Evolutionary conservation across 73 alveolate species (phyloP).

Genomic region (Tetrahymena malaccensis): DNA sequence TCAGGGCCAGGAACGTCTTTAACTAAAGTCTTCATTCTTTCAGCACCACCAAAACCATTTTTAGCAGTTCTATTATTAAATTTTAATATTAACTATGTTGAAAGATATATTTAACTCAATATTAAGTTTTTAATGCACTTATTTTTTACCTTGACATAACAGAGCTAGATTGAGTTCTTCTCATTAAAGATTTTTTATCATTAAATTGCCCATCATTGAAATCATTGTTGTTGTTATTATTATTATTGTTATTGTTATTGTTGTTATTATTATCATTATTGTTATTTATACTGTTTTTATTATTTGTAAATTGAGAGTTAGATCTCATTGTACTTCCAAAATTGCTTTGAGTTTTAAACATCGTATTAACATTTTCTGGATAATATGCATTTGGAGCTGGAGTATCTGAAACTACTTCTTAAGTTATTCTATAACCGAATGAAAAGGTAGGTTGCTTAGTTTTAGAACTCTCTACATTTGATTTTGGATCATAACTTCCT

Average conservation of each 20-base stretch:
- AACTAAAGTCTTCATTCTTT: background rate
- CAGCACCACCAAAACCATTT: background rate
- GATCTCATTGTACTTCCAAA: background rate
- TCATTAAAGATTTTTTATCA: background rate
- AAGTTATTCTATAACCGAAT: background rate
- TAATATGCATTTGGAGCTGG: background rate
- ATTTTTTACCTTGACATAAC: background rate
- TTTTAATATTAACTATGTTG: too few relatives aligned
- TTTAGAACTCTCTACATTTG: background rate
- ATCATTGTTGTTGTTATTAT: background rate
- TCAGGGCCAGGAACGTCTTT: background rate
- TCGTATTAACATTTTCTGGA: background rate
- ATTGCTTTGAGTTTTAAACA: background rate
- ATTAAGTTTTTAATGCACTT: background rate
- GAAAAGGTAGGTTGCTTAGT: background rate
- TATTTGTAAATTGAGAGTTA: background rate
- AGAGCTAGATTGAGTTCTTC: background rate
- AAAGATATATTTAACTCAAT: too few relatives aligned
- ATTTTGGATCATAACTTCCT: background rate
- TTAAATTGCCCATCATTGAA: background rate
- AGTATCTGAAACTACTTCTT: background rate
- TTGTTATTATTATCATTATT: background rate
- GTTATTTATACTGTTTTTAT: background rate
- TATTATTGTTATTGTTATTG: background rate
- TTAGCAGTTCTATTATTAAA: background rate